Evolutionary conservation across 441 rosid species (phyloP), one percentile per base, ranked within the genome.

Genomic region (Corymbia calophylla): DNA sequence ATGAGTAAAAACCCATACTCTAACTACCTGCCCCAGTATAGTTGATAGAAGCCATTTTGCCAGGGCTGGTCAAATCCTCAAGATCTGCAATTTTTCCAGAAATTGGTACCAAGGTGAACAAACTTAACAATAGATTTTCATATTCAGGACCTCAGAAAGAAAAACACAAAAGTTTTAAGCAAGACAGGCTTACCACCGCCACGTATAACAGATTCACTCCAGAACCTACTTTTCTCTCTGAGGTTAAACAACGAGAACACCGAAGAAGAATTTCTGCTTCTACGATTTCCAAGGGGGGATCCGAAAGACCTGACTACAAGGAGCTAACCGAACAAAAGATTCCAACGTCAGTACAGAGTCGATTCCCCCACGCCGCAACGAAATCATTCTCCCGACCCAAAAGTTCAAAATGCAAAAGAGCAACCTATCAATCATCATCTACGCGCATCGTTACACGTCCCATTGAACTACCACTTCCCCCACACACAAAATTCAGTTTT

Each of bases 221-320:
- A 98, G 90, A 95, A 98, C 92, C 94, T 95, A 93, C 98, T 98
- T 93, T 93, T 96, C 32, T 95, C 97, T 91, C 91, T 96, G 91
- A 98, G 97, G 91, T 96, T 98, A 93, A 98, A 98, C 93, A 98
- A 92, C 53, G 99, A 98, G 89, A 98, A 96, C 66, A 97, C 95
- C 0, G 99, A 96, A 87, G 99, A 97, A 87, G 95, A 92, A 87
- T 89, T 95, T 32, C 91, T 93, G 47, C 93, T 89, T 89, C 87
- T 93, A 85, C 93, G 95, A 89, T 87, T 89, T 44, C 90, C 91
- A 53, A 53, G n/a, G 16, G 93, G 86, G 80, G 92, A 88, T 56
- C 92, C 97, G 54, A 91, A 89, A 2, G 96, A 92, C 44, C 91
- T 88, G 15, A 91, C 90, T 39, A 93, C 93, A 86, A 93, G 48